Conservation (phyloP, 1,284 basidiomycete species). For the Sporisorium scitamineum region DNA sequence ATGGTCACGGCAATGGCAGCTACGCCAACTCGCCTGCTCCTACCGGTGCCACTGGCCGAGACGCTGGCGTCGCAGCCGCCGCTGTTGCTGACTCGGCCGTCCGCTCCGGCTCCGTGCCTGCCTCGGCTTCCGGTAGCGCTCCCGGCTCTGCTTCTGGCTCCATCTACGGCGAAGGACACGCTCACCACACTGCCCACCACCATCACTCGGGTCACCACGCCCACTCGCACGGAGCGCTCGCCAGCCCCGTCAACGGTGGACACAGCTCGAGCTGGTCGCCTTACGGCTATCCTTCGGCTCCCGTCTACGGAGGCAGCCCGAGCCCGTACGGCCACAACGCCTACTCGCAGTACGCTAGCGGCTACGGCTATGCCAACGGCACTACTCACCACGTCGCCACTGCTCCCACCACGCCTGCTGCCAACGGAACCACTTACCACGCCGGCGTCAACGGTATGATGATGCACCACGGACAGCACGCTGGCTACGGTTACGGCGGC, state of each 20-base stretch:
- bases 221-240: conserved; percentile 39
- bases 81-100: conserved; percentile 45
- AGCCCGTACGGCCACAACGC: conserved; percentile 54
- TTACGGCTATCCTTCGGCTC: conserved; percentile 51
- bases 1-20: conserved; percentile 50
- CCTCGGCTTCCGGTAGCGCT: conserved; percentile 46
- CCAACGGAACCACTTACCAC: conserved; percentile 42
- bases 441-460: conserved; percentile 51
- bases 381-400: conserved; percentile 42
- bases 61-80: conserved; percentile 42
- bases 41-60: conserved; percentile 34
- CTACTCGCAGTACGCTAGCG: conserved; percentile 53
- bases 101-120: conserved; percentile 46
- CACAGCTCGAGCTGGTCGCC: conserved; percentile 56
- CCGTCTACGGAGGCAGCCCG: conserved; percentile 49
- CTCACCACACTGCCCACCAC: conserved; percentile 40
- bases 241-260: conserved; percentile 50
- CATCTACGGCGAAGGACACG: conserved; percentile 51
- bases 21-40: conserved; percentile 54
- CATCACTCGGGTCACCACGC: conserved; percentile 45
- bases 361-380: conserved; percentile 51
- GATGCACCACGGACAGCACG: conserved; percentile 57
- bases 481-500: conserved; percentile 48
- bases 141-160: conserved; percentile 52
- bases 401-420: conserved; percentile 48